A percentile compares a stretch with the other conserved stretches of the same genome.
phyloP scores from a whole-genome alignment of 805 yeast genomes.

The Candida peoriensis region DNA sequence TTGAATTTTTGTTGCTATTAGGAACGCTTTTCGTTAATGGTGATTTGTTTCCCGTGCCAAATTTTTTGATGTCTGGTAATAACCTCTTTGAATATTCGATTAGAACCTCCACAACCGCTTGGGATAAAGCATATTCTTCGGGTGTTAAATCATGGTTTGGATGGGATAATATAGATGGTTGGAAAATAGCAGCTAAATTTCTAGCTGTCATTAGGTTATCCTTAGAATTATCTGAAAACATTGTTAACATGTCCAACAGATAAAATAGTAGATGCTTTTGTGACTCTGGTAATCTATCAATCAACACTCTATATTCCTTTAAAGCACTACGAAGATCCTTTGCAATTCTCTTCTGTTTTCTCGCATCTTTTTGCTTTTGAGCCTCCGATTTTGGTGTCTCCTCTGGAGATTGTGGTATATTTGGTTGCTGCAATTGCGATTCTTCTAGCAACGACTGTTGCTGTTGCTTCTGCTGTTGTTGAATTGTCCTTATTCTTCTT shows the following conservation, averaged over 20 bases:
- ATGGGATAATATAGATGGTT: constrained; percentile 92
- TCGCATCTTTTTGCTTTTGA: constrained; percentile 31
- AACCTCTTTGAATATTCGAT: constrained; percentile 80
- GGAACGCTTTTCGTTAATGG: constrained; percentile 6
- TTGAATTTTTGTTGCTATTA: constrained; percentile 12
- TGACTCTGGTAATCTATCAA: constrained; percentile 67
- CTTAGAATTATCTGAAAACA: constrained; percentile 74
- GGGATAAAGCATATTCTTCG: constrained; percentile 82
- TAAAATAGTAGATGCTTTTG: constrained; percentile 81
- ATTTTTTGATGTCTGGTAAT: constrained; percentile 47
- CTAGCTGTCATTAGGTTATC: constrained; percentile 88
- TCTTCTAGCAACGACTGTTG: constrained; percentile 7
- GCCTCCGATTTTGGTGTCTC: constrained; percentile 21
- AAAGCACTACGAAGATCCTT: constrained; percentile 66
- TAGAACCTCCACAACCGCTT: constrained; percentile 81
- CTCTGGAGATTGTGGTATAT: constrained; percentile 8
- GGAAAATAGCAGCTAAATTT: constrained; percentile 93
- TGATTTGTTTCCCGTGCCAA: constrained; percentile 8
- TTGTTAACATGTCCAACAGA: constrained; percentile 77
- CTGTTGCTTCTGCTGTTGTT: constrained; percentile 12
- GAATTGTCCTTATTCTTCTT: constrained; percentile 30
- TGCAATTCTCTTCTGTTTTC: constrained; percentile 47
- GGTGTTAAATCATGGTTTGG: constrained; percentile 92
- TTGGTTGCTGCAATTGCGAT: neutral
- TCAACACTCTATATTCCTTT: constrained; percentile 62